Percentiles rank a stretch among this genome's conserved stretches.
These are phyloP conservation scores for Rhodotorula sphaerocarpa DNA, from an alignment of 768 basidiomycete genomes.

Conservation along the genomic window DNA sequence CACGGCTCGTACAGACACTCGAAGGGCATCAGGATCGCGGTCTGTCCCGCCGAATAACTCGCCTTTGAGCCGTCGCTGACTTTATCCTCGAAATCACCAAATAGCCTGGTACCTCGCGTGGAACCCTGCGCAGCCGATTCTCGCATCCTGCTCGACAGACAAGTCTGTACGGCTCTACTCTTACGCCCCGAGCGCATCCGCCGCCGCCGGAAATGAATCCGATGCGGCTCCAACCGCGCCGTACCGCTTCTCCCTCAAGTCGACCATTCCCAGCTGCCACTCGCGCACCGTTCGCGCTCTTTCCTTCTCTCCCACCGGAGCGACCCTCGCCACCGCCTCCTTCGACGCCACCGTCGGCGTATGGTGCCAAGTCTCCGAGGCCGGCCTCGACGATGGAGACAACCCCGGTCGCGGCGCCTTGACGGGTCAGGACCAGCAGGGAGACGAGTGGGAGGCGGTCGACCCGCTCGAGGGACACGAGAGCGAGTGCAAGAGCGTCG, in stretches of 20 bases:
- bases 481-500: slow-evolving; percentile 86
- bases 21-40: slow-evolving; percentile 29
- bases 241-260: slow-evolving; percentile 38
- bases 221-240: slow-evolving; percentile 40
- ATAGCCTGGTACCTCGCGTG: slow-evolving; percentile 75
- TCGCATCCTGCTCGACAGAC: slow-evolving; percentile 92
- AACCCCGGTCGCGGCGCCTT: too few species aligned
- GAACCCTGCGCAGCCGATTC: slow-evolving; percentile 69
- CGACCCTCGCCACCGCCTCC: slow-evolving; percentile 77
- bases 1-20: slow-evolving; percentile 4
- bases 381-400: slow-evolving; percentile 44
- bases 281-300: slow-evolving; percentile 75
- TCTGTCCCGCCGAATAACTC: neutral
- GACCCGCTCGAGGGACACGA: slow-evolving; percentile 87
- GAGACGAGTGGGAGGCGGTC: slow-evolving; percentile 55
- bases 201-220: slow-evolving; percentile 50
- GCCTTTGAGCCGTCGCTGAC: neutral
- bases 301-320: slow-evolving; percentile 82
- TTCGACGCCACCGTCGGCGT: slow-evolving; percentile 88
- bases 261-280: slow-evolving; percentile 74
- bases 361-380: slow-evolving; percentile 59
- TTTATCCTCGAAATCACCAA: neutral
- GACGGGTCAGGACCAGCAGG: slow-evolving; percentile 45
- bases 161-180: slow-evolving; percentile 78
- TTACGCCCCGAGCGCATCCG: slow-evolving; percentile 48